Evolutionary conservation across 2,329 filamentous ascomycete species (phyloP), one percentile per base, ranked within the genome.

Genomic region (Trichophaea hybrida): DNA sequence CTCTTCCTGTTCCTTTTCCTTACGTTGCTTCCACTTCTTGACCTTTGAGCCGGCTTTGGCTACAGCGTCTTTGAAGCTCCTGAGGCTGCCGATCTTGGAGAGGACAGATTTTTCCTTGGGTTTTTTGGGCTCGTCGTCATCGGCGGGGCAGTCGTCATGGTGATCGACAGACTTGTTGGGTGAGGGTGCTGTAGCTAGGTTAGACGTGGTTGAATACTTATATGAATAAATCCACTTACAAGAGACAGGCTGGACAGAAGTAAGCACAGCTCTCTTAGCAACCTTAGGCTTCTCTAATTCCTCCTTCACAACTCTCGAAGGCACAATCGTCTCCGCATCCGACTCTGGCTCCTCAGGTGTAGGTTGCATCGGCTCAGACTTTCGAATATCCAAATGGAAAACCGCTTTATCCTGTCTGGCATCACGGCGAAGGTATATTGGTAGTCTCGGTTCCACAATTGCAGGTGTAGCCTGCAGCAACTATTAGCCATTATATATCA

Each of bases 401-500:
- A 46, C 40, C n/a, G 40, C 40, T 46, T 17, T 46, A 6, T 46
- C 40, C 40, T 13, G 40, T 46, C 13, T 46, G 5, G 40, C 40
- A 6, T 46, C 40, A 46, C 40, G 40, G 24, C 40, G 40, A 46
- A 46, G 40, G 24, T 46, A 46, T 46, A 46, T 17, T 3, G 24
- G 24, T n/a, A 7, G 40, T n/a, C 40, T 24, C 24, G 24, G 24
- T 24, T 24, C 24, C 24, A 24, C 24, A 24, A 24, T 24, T 24
- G 24, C 31, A 57, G 51, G 55, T 34, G 54, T 49, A 12, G 61
- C 52, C 44, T 59, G 56, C 58, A 57, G 57, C 57, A 57, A 53
- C 32, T 57, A 55, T 57, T 32, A 50, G 53, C 59, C 59, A 59
- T 48, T 60, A 62, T 64, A 61, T 59, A 46, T 46, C 5, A 46